Conservation (phyloP, 306 rosid species). For the apple (Malus domestica) region DNA sequence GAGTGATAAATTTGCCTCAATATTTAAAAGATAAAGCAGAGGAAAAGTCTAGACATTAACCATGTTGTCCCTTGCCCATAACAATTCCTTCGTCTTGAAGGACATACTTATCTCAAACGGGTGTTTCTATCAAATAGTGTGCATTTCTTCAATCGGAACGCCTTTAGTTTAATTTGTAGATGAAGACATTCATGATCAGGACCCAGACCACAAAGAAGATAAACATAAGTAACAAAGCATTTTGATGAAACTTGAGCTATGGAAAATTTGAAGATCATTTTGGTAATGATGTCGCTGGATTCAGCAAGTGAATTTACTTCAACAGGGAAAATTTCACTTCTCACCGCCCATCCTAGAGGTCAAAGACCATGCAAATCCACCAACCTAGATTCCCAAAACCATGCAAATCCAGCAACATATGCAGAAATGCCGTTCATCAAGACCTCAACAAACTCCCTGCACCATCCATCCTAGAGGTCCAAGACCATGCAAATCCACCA, state of each 20-base stretch:
- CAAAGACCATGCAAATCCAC: slow-evolving; percentile 61
- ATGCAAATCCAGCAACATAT: slow-evolving; percentile 54
- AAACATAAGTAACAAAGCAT: slow-evolving; percentile 69
- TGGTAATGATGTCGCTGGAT: slow-evolving; percentile 40
- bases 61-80: not conserved
- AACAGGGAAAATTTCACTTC: slow-evolving; percentile 60
- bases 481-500: slow-evolving; percentile 56
- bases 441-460: slow-evolving; percentile 43
- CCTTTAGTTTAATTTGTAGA: slow-evolving; percentile 48
- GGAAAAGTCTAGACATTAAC: not conserved
- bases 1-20: no score
- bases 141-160: slow-evolving; percentile 65
- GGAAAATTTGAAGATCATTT: slow-evolving; percentile 63
- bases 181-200: not conserved
- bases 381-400: slow-evolving; percentile 61
- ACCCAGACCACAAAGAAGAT: slow-evolving; percentile 51
- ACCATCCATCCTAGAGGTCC: slow-evolving; percentile 53
- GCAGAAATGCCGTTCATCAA: slow-evolving; percentile 46
- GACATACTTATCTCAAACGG: slow-evolving; percentile 42
- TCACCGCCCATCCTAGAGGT: slow-evolving; percentile 73
- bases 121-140: slow-evolving; percentile 43
- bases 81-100: not conserved
- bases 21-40: not conserved
- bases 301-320: slow-evolving; percentile 50
- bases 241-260: slow-evolving; percentile 54